Evolutionary conservation across 176 grass and related monocot species (phyloP).

Genomic region (Carex pumila): DNA sequence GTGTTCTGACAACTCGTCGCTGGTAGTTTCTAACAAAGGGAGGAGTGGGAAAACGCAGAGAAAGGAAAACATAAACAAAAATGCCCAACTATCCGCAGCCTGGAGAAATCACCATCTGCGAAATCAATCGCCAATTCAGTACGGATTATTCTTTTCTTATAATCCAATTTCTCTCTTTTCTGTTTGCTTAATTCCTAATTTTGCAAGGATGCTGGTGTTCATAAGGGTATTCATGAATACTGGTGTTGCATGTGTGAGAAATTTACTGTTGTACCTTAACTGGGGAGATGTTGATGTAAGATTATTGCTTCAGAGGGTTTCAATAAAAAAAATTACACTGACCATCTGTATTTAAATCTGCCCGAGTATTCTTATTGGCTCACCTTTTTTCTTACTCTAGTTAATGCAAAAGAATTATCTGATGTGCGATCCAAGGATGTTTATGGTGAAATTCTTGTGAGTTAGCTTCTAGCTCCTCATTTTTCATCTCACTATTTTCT

Average conservation of each 20-base stretch:
- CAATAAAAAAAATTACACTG: neutral
- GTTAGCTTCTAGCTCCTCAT: constrained; percentile 1
- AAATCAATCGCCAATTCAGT: constrained; percentile 92
- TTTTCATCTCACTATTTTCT: neutral
- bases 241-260: neutral
- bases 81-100: constrained; percentile 80
- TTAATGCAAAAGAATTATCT: constrained; percentile 48
- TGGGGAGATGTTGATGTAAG: neutral
- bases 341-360: neutral
- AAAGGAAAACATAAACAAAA: neutral
- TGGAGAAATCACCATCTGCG: constrained; percentile 81
- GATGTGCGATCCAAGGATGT: constrained; percentile 66
- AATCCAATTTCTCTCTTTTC: neutral
- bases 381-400: constrained; percentile 21
- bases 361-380: neutral
- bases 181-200: neutral
- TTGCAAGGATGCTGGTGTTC: neutral
- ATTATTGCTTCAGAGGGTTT: neutral
- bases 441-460: constrained; percentile 70
- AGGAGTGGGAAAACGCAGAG: neutral
- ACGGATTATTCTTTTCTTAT: neutral
- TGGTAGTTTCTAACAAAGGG: neutral
- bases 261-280: neutral
- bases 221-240: too few relatives aligned
- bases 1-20: neutral